These are phyloP conservation scores for Dactylonectria estremocensis DNA, from an alignment of 2,329 filamentous ascomycete species.

Conservation along the genomic window DNA sequence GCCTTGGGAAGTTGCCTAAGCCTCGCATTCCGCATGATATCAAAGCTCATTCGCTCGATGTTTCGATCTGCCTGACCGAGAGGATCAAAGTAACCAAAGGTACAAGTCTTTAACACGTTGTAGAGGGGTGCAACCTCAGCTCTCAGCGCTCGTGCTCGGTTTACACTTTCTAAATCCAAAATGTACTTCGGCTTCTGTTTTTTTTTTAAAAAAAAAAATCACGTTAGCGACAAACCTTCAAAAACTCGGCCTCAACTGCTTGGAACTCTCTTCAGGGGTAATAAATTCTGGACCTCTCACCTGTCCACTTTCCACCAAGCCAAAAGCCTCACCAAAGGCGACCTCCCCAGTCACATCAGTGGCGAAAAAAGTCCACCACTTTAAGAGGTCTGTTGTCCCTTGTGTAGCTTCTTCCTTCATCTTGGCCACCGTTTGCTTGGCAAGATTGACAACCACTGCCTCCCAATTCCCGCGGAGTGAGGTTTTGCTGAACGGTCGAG, in stretches of 20 bases:
- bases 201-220: background rate
- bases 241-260: background rate
- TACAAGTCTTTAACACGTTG: background rate
- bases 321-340: background rate
- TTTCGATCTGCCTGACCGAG: background rate
- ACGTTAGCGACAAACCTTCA: background rate
- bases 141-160: background rate
- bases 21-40: background rate
- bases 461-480: background rate
- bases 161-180: background rate
- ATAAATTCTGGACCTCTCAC: background rate
- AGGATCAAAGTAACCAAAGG: background rate
- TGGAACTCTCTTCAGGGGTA: background rate
- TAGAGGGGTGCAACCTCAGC: background rate
- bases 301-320: background rate
- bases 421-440: background rate
- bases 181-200: background rate
- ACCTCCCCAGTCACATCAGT: background rate
- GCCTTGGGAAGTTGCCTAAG: background rate
- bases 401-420: background rate
- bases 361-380: background rate
- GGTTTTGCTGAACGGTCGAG: background rate
- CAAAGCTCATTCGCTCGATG: background rate
- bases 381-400: background rate
- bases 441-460: background rate